Conservation (phyloP, 106 monocot genomes). For the Cymbidium sinense region DNA sequence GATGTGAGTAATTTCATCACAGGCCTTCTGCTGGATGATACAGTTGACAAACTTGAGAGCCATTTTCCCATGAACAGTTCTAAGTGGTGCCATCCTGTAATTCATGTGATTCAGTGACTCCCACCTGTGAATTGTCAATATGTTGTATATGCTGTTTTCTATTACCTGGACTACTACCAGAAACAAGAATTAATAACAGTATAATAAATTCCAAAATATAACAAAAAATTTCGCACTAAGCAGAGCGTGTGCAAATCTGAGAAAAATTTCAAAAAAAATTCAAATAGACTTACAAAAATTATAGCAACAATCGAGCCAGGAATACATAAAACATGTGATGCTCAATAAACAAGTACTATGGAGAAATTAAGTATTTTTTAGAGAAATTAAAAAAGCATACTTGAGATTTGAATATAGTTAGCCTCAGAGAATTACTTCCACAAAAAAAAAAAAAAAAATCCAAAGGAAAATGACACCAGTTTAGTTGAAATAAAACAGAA, state of each 20-base stretch:
- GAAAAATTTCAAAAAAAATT: background rate
- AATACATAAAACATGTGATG: too few relatives aligned
- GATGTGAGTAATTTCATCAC: conserved; percentile 20
- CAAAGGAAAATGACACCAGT: too few relatives aligned
- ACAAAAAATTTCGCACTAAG: background rate
- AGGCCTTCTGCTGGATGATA: conserved; percentile 23
- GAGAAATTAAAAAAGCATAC: too few relatives aligned
- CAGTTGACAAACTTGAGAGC: conserved; percentile 24
- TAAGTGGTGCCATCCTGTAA: conserved; percentile 27
- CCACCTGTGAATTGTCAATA: conserved; percentile 41
- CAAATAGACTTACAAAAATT: background rate
- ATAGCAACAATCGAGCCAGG: too few relatives aligned
- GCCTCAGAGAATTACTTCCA: too few relatives aligned
- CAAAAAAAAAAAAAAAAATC: too few relatives aligned
- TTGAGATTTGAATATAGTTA: too few relatives aligned
- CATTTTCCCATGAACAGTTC: conserved; percentile 36
- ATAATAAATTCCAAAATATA: background rate
- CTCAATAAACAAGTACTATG: too few relatives aligned
- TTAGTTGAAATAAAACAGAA: too few relatives aligned
- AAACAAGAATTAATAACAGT: background rate
- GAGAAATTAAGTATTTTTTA: too few relatives aligned
- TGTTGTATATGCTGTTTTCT: conserved; percentile 20
- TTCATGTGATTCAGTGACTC: conserved; percentile 52
- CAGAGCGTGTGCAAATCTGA: background rate
- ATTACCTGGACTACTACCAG: conserved; percentile 12